phyloP scores from a whole-genome alignment of 768 basidiomycete species.

The Pisolithus albus region DNA sequence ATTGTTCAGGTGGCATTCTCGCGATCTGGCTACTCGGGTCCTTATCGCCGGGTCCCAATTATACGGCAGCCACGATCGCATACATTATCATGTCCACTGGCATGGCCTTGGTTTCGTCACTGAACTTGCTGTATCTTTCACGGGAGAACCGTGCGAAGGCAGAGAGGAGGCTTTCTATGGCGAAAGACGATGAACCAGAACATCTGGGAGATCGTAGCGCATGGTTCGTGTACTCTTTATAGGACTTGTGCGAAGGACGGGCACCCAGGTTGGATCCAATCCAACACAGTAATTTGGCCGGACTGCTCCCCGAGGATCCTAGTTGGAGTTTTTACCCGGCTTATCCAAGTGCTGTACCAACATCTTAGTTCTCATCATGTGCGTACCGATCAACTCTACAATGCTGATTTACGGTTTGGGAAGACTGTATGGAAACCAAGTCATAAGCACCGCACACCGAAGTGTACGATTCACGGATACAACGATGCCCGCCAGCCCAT shows the following conservation, averaged over 20 bases:
- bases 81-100: slow-evolving; percentile 31
- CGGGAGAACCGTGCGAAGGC: slow-evolving; percentile 43
- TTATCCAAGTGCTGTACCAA: no score
- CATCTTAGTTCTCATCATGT: no score
- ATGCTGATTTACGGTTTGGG: no score
- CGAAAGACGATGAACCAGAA: slow-evolving; percentile 30
- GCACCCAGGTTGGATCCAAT: no score
- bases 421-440: no score
- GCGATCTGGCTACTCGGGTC: slow-evolving; percentile 53
- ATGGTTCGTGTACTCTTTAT: slow-evolving; percentile 49
- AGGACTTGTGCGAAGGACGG: neutral
- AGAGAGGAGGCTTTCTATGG: slow-evolving; percentile 25
- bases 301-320: no score
- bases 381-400: no score
- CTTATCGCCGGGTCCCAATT: slow-evolving; percentile 43
- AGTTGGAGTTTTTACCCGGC: no score
- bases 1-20: slow-evolving; percentile 54
- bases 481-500: no score
- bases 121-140: slow-evolving; percentile 37
- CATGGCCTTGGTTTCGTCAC: slow-evolving; percentile 30
- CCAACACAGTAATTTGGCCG: no score
- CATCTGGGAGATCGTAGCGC: slow-evolving; percentile 45
- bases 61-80: slow-evolving; percentile 39
- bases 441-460: no score
- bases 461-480: no score